These are phyloP conservation scores for Alternaria angustiovoidea DNA, from an alignment of 2,329 filamentous ascomycete species.

Conservation along the genomic window DNA sequence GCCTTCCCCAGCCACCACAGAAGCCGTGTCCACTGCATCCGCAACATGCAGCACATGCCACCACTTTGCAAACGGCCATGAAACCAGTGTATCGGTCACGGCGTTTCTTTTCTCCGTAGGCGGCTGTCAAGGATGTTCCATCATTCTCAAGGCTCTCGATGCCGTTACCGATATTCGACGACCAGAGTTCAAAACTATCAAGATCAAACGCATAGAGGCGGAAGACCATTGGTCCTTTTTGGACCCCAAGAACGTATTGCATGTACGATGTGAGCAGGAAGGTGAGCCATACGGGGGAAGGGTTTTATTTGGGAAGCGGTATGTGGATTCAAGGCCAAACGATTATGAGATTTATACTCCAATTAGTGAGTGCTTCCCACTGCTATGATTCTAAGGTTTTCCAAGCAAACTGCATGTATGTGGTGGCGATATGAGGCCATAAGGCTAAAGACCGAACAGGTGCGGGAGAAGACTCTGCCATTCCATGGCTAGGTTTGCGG, in stretches of 20 bases:
- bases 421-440: background rate
- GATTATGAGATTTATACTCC: constrained; percentile 7
- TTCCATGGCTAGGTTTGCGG: background rate
- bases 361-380: background rate
- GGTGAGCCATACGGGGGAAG: background rate
- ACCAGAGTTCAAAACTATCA: background rate
- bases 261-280: background rate
- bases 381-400: background rate
- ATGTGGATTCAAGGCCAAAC: background rate
- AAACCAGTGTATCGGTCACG: background rate
- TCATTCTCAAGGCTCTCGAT: background rate
- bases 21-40: background rate
- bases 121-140: background rate
- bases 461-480: background rate
- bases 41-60: background rate
- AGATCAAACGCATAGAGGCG: background rate
- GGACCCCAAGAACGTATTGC: background rate
- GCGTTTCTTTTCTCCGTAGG: background rate
- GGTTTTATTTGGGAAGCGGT: background rate
- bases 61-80: background rate
- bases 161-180: background rate
- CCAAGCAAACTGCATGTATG: background rate
- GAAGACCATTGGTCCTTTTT: background rate
- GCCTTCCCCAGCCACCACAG: background rate
- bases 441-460: background rate